Evolutionary conservation across 2,329 filamentous ascomycete species (phyloP), one percentile per base, ranked within the genome.

Genomic region (Neocatenulostroma microsporum): DNA sequence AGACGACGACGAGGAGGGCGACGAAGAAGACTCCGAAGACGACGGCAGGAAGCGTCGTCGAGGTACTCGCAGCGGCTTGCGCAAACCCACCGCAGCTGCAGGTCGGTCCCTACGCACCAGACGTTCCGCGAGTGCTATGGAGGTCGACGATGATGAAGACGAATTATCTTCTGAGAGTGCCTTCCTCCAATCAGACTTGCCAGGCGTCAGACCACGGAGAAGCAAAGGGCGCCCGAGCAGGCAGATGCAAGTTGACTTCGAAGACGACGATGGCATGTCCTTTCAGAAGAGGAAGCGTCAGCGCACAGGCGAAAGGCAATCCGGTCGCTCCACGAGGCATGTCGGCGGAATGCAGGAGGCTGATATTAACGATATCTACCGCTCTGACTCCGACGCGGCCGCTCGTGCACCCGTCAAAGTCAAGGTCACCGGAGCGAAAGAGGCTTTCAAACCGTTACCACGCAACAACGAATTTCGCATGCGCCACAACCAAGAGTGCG

Each of bases 401-500:
- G 48, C 58, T n/a, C 58, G 48, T 34, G 49, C 51, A 12, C 45
- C 62, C 0, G 60, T 53, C 12, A 63, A 66, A 9, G 67, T 74
- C 1, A 78, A 79, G 58, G 62, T 76, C 28, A 63, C 74, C 10
- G 77, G 78, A 10, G 73, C 63, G 5, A 61, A 87, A 46, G 91
- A 96, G 56, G 58, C 74, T 5, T 96, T 94, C 55, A 69, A 76
- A 39, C 68, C 69, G 1, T 53, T 84, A 1, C 62, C 77, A 1
- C 61, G 68, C 3, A 70, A 78, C 10, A 74, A 81, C 25, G 63
- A 71, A 2, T 98, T 98, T 58, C 72, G 73, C 36, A 64, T 69
- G 14, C 72, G 75, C 9, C 91, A 98, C 59, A 75, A 72, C 30
- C 67, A 73, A 27, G 67, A 64, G 6, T 98, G 91, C 57, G 79